A percentile compares a stretch with the other conserved stretches of the same genome.
Conservation (phyloP, 371 early-diverging fungal genomes). For the Lichtheimia ramosa region DNA sequence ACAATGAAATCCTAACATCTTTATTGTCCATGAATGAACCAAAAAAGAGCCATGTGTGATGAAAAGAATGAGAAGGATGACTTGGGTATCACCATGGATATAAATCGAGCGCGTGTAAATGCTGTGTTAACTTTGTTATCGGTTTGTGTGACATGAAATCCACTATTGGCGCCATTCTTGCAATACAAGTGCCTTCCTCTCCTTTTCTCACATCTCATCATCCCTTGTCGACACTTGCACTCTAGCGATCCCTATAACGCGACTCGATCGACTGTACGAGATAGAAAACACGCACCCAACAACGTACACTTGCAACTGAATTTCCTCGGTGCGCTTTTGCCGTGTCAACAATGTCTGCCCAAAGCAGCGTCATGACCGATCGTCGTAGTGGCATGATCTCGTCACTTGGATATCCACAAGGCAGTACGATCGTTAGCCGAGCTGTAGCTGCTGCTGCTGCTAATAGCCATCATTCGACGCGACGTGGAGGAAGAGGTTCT, state of each 20-base stretch:
- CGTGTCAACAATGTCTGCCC: not conserved
- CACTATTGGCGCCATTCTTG: too few relatives aligned
- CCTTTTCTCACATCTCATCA: constrained; percentile 7
- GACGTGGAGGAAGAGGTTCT: constrained; percentile 32
- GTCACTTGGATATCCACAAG: constrained; percentile 36
- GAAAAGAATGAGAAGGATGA: too few relatives aligned
- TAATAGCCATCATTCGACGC: constrained; percentile 38
- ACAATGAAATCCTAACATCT: too few relatives aligned
- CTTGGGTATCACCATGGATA: too few relatives aligned
- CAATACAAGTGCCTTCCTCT: not conserved
- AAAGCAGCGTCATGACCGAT: constrained; percentile 29
- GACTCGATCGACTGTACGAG: too few relatives aligned
- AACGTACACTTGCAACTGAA: too few relatives aligned
- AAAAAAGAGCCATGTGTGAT: too few relatives aligned
- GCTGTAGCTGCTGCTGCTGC: constrained; percentile 51
- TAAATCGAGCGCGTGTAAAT: too few relatives aligned
- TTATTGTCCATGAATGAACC: too few relatives aligned
- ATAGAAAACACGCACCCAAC: too few relatives aligned
- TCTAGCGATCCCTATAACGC: not conserved
- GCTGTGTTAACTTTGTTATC: not conserved
- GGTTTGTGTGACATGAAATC: not conserved
- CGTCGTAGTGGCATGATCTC: constrained; percentile 47
- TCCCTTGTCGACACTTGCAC: not conserved
- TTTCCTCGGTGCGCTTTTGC: too few relatives aligned
- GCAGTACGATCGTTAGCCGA: constrained; percentile 37